Evolutionary conservation across 2,329 filamentous ascomycete genomes (phyloP).

Genomic region (Delphinella strobiligena): DNA sequence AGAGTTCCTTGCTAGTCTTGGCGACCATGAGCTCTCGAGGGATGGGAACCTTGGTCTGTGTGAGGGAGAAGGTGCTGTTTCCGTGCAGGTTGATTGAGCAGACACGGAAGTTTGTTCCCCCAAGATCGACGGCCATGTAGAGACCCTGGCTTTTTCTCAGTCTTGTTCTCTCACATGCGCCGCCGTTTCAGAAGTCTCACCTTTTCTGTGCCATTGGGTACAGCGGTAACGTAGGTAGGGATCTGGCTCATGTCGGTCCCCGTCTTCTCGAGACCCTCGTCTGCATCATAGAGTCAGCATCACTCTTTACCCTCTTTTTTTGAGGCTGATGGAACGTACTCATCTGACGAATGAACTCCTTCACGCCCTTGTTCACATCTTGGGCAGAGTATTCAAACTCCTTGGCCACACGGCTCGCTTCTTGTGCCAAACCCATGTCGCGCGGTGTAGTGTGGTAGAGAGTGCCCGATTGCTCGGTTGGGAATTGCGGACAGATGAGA

Average conservation of each 20-base stretch:
- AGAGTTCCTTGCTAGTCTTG: slow-evolving; percentile 74
- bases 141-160: slow-evolving; percentile 51
- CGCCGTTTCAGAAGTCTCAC: slow-evolving; percentile 34
- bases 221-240: slow-evolving; percentile 88
- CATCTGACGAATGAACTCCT: slow-evolving; percentile 82
- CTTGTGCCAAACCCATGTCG: slow-evolving; percentile 46
- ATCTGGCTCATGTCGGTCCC: slow-evolving; percentile 85
- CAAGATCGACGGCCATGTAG: slow-evolving; percentile 94
- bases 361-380: slow-evolving; percentile 66
- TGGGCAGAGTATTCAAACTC: slow-evolving; percentile 77
- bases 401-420: slow-evolving; percentile 67
- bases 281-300: slow-evolving; percentile 32
- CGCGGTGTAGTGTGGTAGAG: slow-evolving; percentile 15
- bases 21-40: slow-evolving; percentile 84
- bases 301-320: slow-evolving; percentile 14
- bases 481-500: slow-evolving; percentile 19
- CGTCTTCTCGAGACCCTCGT: slow-evolving; percentile 68
- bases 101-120: slow-evolving; percentile 95
- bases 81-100: slow-evolving; percentile 91
- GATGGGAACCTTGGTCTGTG: slow-evolving; percentile 83
- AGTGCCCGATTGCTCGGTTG: slow-evolving; percentile 6
- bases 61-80: slow-evolving; percentile 88
- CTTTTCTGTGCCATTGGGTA: slow-evolving; percentile 97
- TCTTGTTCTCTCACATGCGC: background rate
- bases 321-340: too few species aligned